Evolutionary conservation across 371 early-diverging fungal genomes (phyloP).

Genomic region (Coemansia sp.): DNA sequence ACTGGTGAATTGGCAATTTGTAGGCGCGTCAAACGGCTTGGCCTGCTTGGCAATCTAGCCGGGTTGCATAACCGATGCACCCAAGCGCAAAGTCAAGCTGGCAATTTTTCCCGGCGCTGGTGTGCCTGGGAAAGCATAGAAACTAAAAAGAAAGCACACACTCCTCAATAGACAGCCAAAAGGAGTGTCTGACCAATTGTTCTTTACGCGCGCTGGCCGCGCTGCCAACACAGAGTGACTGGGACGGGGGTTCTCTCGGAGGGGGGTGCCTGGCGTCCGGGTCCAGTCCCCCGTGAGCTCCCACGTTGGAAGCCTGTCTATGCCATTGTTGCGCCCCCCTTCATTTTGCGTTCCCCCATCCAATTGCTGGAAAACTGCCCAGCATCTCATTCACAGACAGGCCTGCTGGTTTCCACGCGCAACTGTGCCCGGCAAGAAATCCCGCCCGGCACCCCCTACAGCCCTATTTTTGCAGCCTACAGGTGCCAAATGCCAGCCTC

Average conservation of each 20-base stretch:
- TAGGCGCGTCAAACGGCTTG: too few relatives aligned
- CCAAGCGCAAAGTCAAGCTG: background rate
- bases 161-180: slow-evolving; percentile 12
- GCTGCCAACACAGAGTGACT: background rate
- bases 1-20: too few relatives aligned
- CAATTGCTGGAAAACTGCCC: background rate
- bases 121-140: slow-evolving; percentile 7
- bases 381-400: background rate
- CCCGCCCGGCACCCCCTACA: background rate
- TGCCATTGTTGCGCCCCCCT: slow-evolving; percentile 8
- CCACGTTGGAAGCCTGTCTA: slow-evolving; percentile 28
- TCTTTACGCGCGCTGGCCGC: background rate
- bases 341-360: slow-evolving; percentile 9
- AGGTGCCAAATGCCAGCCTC: slow-evolving; percentile 6
- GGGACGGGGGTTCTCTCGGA: slow-evolving; percentile 1
- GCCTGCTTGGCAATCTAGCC: background rate
- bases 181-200: slow-evolving; percentile 7
- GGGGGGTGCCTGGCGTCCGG: slow-evolving; percentile 12
- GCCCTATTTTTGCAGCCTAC: slow-evolving; percentile 4
- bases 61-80: background rate
- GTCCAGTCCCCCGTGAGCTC: slow-evolving; percentile 11
- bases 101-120: background rate
- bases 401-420: slow-evolving; percentile 2
- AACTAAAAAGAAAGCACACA: slow-evolving; percentile 10
- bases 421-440: slow-evolving; percentile 9